Conservation (phyloP, 257 asterid genomes). For the Nyctanthes arbortristis region DNA sequence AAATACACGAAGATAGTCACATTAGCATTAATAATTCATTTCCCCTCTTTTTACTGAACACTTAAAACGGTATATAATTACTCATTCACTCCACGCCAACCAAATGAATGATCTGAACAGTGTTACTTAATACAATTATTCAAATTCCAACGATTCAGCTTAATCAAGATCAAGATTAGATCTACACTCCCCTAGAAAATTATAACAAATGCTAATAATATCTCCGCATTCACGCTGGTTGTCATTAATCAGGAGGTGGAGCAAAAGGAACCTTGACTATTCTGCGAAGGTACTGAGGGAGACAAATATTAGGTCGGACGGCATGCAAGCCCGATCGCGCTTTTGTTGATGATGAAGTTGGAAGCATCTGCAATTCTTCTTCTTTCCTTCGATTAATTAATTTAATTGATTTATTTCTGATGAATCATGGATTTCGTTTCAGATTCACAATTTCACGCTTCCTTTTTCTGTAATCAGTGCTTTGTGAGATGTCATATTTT, state of each 20-base stretch:
- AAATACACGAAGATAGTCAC: background rate
- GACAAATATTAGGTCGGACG: conserved; percentile 59
- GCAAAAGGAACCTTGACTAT: conserved; percentile 71
- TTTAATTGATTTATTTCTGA: background rate
- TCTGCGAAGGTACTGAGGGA: conserved; percentile 92
- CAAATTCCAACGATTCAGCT: background rate
- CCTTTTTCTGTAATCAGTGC: background rate
- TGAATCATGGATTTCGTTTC: background rate
- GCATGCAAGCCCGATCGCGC: conserved; percentile 65
- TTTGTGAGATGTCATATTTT: too few relatives aligned
- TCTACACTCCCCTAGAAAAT: conserved; percentile 20
- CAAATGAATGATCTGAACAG: background rate
- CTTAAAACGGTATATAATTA: conserved; percentile 12
- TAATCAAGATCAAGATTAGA: conserved; percentile 37
- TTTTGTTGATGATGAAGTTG: conserved; percentile 68
- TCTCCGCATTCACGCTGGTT: background rate
- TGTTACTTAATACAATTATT: background rate
- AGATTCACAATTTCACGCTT: background rate
- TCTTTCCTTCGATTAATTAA: conserved; percentile 16
- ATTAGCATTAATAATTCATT: background rate
- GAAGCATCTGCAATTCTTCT: conserved; percentile 58
- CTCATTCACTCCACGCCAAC: conserved; percentile 23
- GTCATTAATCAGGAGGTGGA: background rate
- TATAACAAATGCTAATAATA: background rate
- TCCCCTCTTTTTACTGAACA: conserved; percentile 13